A percentile compares a stretch with the other conserved stretches of the same genome.
Evolutionary conservation across 208 protist genomes (phyloP).

Genomic region (Acanthamoeba lenticulata): DNA sequence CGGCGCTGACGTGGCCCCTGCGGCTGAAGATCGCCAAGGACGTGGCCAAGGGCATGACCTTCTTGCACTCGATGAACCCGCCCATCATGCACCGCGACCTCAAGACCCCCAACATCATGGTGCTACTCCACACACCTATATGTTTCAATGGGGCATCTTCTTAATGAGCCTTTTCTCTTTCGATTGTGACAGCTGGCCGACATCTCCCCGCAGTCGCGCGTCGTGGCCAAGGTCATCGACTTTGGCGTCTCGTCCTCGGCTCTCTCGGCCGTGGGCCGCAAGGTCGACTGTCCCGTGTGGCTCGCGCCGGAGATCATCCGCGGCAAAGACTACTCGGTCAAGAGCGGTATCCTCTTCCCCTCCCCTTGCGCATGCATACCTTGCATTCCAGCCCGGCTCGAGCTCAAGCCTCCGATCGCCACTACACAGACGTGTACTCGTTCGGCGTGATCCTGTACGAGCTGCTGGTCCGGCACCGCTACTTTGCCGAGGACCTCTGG

Average conservation of each 20-base stretch:
- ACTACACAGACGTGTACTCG: constrained; percentile 69
- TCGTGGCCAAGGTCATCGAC: constrained; percentile 62
- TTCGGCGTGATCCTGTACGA: constrained; percentile 78
- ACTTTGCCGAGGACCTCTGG: constrained; percentile 65
- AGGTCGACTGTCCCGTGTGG: constrained; percentile 75
- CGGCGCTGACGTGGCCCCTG: constrained; percentile 5
- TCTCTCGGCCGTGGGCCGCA: constrained; percentile 19
- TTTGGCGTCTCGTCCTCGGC: constrained; percentile 46
- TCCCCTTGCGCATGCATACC: not conserved
- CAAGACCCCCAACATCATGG: constrained; percentile 78
- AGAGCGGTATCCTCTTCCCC: constrained; percentile 43
- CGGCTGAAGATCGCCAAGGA: constrained; percentile 77
- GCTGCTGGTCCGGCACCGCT: constrained; percentile 59
- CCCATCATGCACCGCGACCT: constrained; percentile 80
- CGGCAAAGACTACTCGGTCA: constrained; percentile 73
- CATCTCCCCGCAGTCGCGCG: not conserved
- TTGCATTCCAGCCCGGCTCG: not conserved
- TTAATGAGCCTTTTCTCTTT: not conserved
- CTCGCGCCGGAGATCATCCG: constrained; percentile 76
- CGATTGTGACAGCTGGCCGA: constrained; percentile 12
- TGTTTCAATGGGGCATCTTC: not conserved
- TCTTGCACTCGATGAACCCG: constrained; percentile 75
- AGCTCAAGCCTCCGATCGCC: too few species aligned
- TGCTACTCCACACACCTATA: not conserved
- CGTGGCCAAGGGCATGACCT: constrained; percentile 78